Evolutionary conservation across 768 basidiomycete genomes (phyloP).

Genomic region (Russula griseocarnosa): DNA sequence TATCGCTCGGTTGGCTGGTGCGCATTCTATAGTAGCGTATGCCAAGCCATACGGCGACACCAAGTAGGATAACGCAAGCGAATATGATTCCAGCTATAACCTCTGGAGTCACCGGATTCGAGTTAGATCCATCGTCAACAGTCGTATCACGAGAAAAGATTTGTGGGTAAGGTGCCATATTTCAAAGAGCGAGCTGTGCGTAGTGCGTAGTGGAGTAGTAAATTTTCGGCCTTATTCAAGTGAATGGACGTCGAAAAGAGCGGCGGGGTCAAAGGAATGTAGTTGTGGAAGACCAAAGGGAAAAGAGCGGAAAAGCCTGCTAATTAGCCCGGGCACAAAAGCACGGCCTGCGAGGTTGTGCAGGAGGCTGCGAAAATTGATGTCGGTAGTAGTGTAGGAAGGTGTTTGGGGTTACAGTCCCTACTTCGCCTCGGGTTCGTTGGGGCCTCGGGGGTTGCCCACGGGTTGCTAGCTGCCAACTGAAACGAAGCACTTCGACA

Average conservation of each 20-base stretch:
- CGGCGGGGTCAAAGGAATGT: slow-evolving; percentile 8
- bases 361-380: neutral
- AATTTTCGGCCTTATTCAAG: neutral
- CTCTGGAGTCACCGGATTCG: slow-evolving; percentile 30
- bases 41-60: slow-evolving; percentile 42
- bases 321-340: neutral
- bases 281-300: neutral
- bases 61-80: slow-evolving; percentile 41
- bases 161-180: slow-evolving; percentile 24
- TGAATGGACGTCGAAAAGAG: slow-evolving; percentile 13
- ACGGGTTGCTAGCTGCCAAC: neutral
- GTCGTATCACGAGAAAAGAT: slow-evolving; percentile 8
- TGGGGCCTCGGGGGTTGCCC: too few species aligned
- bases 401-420: neutral
- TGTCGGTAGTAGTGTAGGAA: neutral
- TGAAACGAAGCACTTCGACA: neutral
- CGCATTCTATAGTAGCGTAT: slow-evolving; percentile 42
- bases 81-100: slow-evolving; percentile 52
- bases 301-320: slow-evolving; percentile 1
- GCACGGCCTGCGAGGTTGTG: neutral
- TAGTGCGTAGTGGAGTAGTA: neutral
- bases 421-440: too few species aligned
- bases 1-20: slow-evolving; percentile 35
- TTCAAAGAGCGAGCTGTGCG: neutral
- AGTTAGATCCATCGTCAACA: neutral